phyloP scores from a whole-genome alignment of 2,329 filamentous ascomycete genomes.

The Phialocephala sp. region DNA sequence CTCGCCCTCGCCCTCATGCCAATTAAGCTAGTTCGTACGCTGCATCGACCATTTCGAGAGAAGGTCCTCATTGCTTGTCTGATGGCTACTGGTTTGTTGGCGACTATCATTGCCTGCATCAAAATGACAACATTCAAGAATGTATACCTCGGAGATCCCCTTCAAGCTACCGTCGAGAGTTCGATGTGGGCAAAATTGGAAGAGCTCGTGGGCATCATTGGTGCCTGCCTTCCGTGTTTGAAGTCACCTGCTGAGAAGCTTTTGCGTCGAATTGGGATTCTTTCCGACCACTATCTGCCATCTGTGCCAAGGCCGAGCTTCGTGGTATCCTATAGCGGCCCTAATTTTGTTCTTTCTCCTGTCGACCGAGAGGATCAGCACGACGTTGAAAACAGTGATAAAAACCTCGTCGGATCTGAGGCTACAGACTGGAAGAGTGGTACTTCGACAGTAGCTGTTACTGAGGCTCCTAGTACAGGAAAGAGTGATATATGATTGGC shows the following conservation, averaged over 20 bases:
- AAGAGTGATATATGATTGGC: not conserved
- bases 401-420: not conserved
- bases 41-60: constrained; percentile 22
- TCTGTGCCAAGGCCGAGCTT: constrained; percentile 15
- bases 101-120: constrained; percentile 19
- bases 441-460: not conserved
- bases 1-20: constrained; percentile 24
- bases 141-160: constrained; percentile 19
- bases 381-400: not conserved
- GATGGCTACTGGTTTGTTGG: constrained; percentile 24
- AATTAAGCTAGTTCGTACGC: constrained; percentile 21
- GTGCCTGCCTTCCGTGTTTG: constrained; percentile 24
- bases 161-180: constrained; percentile 12
- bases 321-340: not conserved
- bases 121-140: constrained; percentile 26
- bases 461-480: not conserved
- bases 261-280: constrained; percentile 20
- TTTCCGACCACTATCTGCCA: not conserved
- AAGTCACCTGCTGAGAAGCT: constrained; percentile 20
- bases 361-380: not conserved
- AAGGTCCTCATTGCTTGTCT: constrained; percentile 22
- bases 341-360: not conserved
- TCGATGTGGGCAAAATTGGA: constrained; percentile 26
- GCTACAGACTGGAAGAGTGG: constrained; percentile 1
- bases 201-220: constrained; percentile 25